Conservation (phyloP, 345 rosid genomes). For the Isatis tinctoria region DNA sequence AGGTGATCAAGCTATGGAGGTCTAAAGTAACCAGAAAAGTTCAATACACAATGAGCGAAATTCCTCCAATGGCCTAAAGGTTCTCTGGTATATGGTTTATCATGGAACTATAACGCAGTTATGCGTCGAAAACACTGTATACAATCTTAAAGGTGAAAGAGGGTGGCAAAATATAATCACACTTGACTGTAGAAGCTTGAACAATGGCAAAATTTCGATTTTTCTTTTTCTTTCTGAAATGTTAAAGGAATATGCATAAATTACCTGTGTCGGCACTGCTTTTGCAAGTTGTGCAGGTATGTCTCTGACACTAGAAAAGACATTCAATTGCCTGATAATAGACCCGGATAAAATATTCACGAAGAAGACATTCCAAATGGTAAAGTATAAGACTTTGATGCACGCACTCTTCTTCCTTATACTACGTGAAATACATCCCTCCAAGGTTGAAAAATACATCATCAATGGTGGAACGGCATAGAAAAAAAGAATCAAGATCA, state of each 20-base stretch:
- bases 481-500: slow-evolving; percentile 61
- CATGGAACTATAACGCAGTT: too few relatives aligned
- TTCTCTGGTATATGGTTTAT: neutral
- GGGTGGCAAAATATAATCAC: neutral
- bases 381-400: slow-evolving; percentile 76
- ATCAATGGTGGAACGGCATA: slow-evolving; percentile 83
- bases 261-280: slow-evolving; percentile 82
- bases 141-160: neutral
- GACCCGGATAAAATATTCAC: slow-evolving; percentile 86
- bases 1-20: neutral
- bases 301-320: slow-evolving; percentile 57
- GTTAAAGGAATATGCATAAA: neutral
- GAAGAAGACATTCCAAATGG: slow-evolving; percentile 95
- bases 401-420: slow-evolving; percentile 82
- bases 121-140: too few relatives aligned
- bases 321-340: slow-evolving; percentile 49
- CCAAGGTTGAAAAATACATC: slow-evolving; percentile 79
- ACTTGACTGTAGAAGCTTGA: neutral
- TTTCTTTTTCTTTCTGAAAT: neutral
- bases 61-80: neutral
- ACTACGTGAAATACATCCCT: slow-evolving; percentile 71
- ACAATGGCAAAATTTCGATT: neutral
- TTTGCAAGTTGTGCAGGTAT: slow-evolving; percentile 69
- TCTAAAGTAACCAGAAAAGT: neutral
- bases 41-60: neutral